Base-by-base conservation (phyloP, 495 filamentous ascomycete species). In the Parachaetomium inaequale region DNA sequence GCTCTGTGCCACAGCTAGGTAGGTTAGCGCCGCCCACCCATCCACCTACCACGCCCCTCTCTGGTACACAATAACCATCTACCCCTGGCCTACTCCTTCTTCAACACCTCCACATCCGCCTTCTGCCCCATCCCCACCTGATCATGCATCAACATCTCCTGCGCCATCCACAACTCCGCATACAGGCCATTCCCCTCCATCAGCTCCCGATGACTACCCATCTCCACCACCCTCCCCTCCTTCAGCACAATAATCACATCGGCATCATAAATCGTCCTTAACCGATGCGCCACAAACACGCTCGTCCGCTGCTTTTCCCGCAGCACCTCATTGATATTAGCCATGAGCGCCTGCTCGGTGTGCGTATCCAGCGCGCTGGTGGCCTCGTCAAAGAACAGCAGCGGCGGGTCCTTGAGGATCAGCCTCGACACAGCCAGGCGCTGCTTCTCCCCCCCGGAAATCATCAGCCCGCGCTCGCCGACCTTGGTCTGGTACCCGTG, bases 361-460 rank as follows among this genome's bases (percentile, higher is more conserved):
- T 97, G 90, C 0, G 95, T 97, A 70, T 98, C 94, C 50, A 98
- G 79, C 1, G 94, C 95, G 52, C 90, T 95, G 1, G 95, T 98
- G 76, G 94, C 94, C 78, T 98, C 94, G 68, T 98, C 94, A 66
- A 98, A 98, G 82, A 98, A 98, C 1, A 98, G 77, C 36, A 98
- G 75, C 7, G 92, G 88, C 0, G 94, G 93, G 66, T 98, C 91
- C 67, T 98, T 98, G 47, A 98, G 76, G 1, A 98, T 81, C 38
- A 98, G 71, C 32, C 94, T 80, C 7, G 91, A 90, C 23, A 98
- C 85, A 2, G 95, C 94, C 32, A 98, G 76, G 5, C 94, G 85
- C 71, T 98, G 94, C 74, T 98, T 98, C 77, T 98, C 94, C 34
- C 94, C 94, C 8, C 93, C 94, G 4, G 89, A 93, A 19, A 98